phyloP scores from a whole-genome alignment of 2,329 filamentous ascomycete genomes.

The Colletotrichum liaoningense region DNA sequence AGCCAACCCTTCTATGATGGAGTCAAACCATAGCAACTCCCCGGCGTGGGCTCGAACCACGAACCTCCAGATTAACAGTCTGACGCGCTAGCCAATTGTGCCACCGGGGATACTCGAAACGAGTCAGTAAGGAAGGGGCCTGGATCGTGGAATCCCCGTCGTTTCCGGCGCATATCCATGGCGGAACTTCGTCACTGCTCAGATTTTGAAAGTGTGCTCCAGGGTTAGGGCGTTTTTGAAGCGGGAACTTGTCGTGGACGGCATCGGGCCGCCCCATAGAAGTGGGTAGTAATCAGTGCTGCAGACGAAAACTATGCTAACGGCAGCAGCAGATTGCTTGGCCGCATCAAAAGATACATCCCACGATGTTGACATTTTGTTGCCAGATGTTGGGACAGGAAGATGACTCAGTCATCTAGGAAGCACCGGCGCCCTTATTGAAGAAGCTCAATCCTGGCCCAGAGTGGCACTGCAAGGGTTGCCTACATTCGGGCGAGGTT shows the following conservation, averaged over 20 bases:
- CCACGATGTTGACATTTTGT: not conserved
- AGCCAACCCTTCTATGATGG: not conserved
- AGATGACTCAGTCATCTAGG: not conserved
- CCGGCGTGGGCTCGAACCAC: slow-evolving; percentile 36
- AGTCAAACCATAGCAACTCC: slow-evolving; percentile 23
- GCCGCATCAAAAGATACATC: not conserved
- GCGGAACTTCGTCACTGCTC: not conserved
- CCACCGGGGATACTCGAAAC: slow-evolving; percentile 28
- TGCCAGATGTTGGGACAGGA: not conserved
- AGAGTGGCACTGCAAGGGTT: not conserved
- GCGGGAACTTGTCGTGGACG: slow-evolving; percentile 1
- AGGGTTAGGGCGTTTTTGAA: slow-evolving; percentile 14
- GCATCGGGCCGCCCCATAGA: not conserved
- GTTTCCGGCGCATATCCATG: slow-evolving; percentile 15
- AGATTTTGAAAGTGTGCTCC: not conserved
- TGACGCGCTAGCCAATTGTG: slow-evolving; percentile 37
- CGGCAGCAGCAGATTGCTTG: not conserved
- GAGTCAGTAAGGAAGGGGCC: not conserved
- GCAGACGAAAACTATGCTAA: not conserved
- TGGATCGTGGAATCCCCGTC: not conserved
- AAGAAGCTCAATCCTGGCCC: not conserved
- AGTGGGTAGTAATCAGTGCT: not conserved
- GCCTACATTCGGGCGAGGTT: not conserved
- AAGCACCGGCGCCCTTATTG: not conserved
- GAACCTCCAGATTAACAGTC: slow-evolving; percentile 37